Percentiles rank a stretch among this genome's conserved stretches.
These are phyloP conservation scores for Rostrohypoxylon terebratum DNA, from an alignment of 495 filamentous ascomycete species.

Conservation along the genomic window DNA sequence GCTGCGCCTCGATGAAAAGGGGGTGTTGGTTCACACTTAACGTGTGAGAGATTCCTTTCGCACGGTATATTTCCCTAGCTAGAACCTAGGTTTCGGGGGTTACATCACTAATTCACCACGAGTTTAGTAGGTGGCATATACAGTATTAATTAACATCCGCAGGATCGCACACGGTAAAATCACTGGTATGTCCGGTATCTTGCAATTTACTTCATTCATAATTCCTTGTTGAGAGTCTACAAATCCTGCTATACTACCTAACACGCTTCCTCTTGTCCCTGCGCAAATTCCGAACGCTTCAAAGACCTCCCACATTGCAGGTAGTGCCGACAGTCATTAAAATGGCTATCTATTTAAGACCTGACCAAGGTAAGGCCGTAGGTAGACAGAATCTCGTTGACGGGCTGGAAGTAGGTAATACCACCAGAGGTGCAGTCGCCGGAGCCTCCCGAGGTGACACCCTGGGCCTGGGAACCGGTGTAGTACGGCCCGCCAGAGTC, in stretches of 20 bases:
- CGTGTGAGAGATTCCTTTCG: too few species aligned
- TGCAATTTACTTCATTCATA: background rate
- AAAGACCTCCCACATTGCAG: constrained; percentile 38
- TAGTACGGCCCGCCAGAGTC: constrained; percentile 45
- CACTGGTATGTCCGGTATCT: too few species aligned
- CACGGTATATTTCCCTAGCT: too few species aligned
- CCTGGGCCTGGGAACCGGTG: constrained; percentile 46
- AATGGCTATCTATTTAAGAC: constrained; percentile 23
- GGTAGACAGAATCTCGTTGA: constrained; percentile 48
- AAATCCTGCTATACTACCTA: constrained; percentile 3
- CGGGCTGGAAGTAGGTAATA: constrained; percentile 48
- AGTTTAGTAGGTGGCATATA: too few species aligned
- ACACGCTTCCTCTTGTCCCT: constrained; percentile 16
- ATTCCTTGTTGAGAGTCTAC: background rate
- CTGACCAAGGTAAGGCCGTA: constrained; percentile 46
- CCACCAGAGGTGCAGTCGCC: constrained; percentile 44
- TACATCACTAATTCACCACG: too few species aligned
- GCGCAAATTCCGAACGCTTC: constrained; percentile 29
- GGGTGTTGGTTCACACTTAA: background rate
- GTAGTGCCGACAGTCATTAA: background rate
- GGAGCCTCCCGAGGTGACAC: constrained; percentile 47
- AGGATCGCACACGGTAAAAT: too few species aligned
- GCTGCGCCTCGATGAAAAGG: background rate
- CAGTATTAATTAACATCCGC: too few species aligned
- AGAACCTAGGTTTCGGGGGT: too few species aligned